These are phyloP conservation scores for Leishmania gerbilli DNA, from an alignment of 208 protist genomes.

Conservation along the genomic window DNA sequence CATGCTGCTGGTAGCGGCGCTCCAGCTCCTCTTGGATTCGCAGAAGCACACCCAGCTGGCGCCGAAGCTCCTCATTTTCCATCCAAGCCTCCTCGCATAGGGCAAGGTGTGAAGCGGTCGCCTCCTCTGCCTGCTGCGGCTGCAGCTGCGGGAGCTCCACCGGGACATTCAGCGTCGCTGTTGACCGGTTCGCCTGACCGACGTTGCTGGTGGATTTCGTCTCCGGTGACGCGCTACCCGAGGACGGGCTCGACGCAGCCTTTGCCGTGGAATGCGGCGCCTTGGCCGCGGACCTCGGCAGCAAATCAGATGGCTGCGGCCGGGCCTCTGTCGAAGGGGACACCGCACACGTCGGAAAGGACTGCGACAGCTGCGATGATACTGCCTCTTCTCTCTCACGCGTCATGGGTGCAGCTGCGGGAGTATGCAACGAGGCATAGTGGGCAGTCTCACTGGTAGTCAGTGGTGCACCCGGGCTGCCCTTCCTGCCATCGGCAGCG, in stretches of 20 bases:
- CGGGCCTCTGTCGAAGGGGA: not conserved
- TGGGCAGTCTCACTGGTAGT: not conserved
- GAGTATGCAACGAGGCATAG: not conserved
- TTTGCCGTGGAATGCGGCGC: not conserved
- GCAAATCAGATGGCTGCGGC: not conserved
- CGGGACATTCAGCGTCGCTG: not conserved
- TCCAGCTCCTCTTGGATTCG: constrained; percentile 29
- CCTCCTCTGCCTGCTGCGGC: not conserved
- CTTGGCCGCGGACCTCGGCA: not conserved
- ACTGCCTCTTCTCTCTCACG: not conserved
- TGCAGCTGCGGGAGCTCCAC: constrained; percentile 3
- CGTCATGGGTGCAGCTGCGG: not conserved
- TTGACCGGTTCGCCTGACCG: not conserved
- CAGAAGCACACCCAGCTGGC: constrained; percentile 19
- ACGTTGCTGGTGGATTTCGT: not conserved
- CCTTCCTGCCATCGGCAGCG: not conserved
- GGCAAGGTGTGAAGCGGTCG: not conserved
- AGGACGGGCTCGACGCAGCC: not conserved
- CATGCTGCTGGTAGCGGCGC: constrained; percentile 22
- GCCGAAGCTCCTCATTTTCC: constrained; percentile 22
- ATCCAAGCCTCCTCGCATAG: not conserved
- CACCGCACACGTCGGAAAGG: not conserved
- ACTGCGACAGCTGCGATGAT: not conserved
- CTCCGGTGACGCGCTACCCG: not conserved
- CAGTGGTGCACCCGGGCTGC: not conserved